Conservation (phyloP, 2,329 filamentous ascomycete species). For the Aureobasidium sp. region DNA sequence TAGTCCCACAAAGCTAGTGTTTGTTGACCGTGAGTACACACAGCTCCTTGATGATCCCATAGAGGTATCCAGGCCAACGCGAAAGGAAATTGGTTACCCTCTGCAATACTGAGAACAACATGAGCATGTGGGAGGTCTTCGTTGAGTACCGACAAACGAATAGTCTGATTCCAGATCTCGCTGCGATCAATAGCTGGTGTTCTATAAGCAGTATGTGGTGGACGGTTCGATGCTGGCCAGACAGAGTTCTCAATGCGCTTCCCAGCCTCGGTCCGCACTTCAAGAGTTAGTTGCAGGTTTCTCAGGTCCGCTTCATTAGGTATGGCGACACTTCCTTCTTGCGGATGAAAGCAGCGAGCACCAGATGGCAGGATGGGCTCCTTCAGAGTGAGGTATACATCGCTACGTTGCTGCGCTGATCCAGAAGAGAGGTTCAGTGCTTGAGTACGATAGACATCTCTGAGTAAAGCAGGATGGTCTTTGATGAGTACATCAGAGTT, state of each 20-base stretch:
- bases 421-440: conserved; percentile 93
- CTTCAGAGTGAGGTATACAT: conserved; percentile 85
- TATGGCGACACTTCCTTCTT: conserved; percentile 71
- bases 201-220: conserved; percentile 75
- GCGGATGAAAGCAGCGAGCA: conserved; percentile 55
- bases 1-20: conserved; percentile 77
- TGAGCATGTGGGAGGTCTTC: conserved; percentile 76
- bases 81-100: conserved; percentile 80
- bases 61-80: conserved; percentile 87
- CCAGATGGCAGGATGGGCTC: conserved; percentile 67
- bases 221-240: conserved; percentile 71
- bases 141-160: conserved; percentile 69
- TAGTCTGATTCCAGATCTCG: conserved; percentile 78
- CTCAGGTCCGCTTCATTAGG: conserved; percentile 54
- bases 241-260: conserved; percentile 84
- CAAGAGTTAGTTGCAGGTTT: conserved; percentile 80
- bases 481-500: conserved; percentile 77
- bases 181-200: conserved; percentile 72
- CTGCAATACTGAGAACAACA: conserved; percentile 80
- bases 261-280: conserved; percentile 71
- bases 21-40: conserved; percentile 36
- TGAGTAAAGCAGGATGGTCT: conserved; percentile 76
- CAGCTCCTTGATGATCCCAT: conserved; percentile 64
- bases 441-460: conserved; percentile 68
- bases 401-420: conserved; percentile 76